Base-by-base conservation (phyloP, 2,329 filamentous ascomycete species). In the Diplodia scrobiculata region DNA sequence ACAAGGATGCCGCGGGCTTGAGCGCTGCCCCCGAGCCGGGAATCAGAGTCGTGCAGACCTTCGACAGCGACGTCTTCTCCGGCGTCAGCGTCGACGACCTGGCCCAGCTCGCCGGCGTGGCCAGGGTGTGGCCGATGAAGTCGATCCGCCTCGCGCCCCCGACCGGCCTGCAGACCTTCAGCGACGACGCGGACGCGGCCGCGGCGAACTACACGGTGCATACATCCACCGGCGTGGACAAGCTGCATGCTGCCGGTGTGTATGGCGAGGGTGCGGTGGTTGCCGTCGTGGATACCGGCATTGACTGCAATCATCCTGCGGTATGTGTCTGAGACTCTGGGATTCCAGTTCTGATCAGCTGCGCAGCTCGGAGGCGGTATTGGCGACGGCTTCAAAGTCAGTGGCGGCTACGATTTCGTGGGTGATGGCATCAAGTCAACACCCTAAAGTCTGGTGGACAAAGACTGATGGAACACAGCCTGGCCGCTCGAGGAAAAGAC, bases 361-460 rank as follows among this genome's bases (percentile, higher is more conserved):
- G 27, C 25, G 11, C 13, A 85, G 32, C 81, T 90, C 0, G 87
- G 87, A 41, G 86, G 86, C 54, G 87, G 87, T 71, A 89, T 88
- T 71, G 87, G 87, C 1, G 71, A 79, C 0, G 84, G 81, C 13
- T 88, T 83, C 69, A 78, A 88, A 48, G 84, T 89, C 19, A 79
- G 80, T 3, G 84, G 82, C 67, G 87, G 87, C 19, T 79, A 79
- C 41, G 86, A 87, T 68, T 78, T 87, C 50, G 82, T 87, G 19
- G 86, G 86, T 19, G 84, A 89, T 65, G 77, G 76, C 63, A 76
- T 73, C 29, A 69, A 67, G 47, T 68, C 36, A 11, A 1, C 10
- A 17, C 38, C 6, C 17, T 45, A 25, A 27, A 19, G 21, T 3
- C 29, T 11, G 13, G 7, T 5, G 11, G 25, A 47, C 11, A 32